Evolutionary conservation across 148 eudicot genomes (phyloP).

Genomic region (Rhododendron simsii): DNA sequence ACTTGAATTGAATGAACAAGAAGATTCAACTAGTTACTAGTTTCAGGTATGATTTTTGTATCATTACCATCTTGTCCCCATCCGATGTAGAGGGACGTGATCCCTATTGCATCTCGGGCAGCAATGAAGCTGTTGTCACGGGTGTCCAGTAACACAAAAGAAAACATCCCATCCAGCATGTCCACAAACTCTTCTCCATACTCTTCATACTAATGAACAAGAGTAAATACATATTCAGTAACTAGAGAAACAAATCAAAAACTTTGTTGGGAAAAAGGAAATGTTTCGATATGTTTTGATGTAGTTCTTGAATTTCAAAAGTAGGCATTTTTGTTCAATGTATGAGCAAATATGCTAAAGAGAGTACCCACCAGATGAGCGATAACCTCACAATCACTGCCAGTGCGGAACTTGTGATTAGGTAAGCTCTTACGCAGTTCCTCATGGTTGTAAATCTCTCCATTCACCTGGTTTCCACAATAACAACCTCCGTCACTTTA

Average conservation of each 20-base stretch:
- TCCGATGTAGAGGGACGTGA: conserved; percentile 84
- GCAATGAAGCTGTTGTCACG: conserved; percentile 76
- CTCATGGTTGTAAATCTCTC: conserved; percentile 90
- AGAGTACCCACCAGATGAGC: conserved; percentile 66
- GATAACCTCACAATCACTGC: conserved; percentile 93
- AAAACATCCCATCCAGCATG: conserved; percentile 94
- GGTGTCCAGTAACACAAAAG: conserved; percentile 79
- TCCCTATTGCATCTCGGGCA: conserved; percentile 93
- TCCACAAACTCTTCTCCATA: conserved; percentile 82
- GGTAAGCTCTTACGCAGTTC: conserved; percentile 49
- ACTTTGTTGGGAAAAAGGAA: background rate
- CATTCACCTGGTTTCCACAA: conserved; percentile 52
- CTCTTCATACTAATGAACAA: conserved; percentile 66
- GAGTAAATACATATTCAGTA: background rate
- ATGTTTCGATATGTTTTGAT: background rate
- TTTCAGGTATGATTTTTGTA: background rate
- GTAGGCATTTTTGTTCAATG: background rate
- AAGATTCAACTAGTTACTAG: background rate
- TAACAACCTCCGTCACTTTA: background rate
- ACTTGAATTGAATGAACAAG: background rate
- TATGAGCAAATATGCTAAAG: background rate
- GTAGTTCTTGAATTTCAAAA: background rate
- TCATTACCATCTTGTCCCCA: conserved; percentile 90
- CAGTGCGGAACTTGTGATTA: conserved; percentile 68
- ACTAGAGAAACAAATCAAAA: background rate